phyloP scores from a whole-genome alignment of 2,329 filamentous ascomycete species.

The Colletotrichum sp. region DNA sequence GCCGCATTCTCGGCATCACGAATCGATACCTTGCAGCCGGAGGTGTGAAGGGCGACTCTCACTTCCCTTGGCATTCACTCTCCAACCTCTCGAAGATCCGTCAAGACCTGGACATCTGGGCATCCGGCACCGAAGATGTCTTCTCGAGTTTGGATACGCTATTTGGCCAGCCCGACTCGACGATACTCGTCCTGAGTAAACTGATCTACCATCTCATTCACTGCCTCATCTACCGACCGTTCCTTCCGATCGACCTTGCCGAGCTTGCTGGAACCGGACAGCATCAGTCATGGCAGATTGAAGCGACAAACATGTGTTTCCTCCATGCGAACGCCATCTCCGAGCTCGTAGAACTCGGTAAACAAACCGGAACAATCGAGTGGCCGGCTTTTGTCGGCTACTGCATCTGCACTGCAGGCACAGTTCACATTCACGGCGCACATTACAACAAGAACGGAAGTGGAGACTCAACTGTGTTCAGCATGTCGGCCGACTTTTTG shows the following conservation, averaged over 20 bases:
- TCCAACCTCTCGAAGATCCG: constrained; percentile 87
- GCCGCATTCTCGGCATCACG: constrained; percentile 80
- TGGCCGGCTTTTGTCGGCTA: constrained; percentile 90
- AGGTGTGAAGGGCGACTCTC: constrained; percentile 86
- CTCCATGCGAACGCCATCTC: constrained; percentile 87
- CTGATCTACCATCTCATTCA: constrained; percentile 87
- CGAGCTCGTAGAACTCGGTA: constrained; percentile 80
- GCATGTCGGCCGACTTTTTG: constrained; percentile 70
- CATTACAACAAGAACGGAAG: constrained; percentile 69
- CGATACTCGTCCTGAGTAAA: constrained; percentile 81
- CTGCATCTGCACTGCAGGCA: constrained; percentile 85
- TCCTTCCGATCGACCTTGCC: constrained; percentile 82
- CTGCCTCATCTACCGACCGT: constrained; percentile 85
- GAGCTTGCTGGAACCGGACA: constrained; percentile 82
- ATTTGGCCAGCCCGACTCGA: constrained; percentile 80
- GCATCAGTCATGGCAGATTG: constrained; percentile 91
- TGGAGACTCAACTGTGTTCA: constrained; percentile 68
- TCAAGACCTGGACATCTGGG: constrained; percentile 86
- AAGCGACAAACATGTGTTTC: constrained; percentile 86
- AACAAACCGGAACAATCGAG: constrained; percentile 75
- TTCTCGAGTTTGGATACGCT: constrained; percentile 78
- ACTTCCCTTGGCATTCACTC: constrained; percentile 89
- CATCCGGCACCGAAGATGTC: constrained; percentile 78
- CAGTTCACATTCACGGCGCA: constrained; percentile 85
- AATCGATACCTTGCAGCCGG: constrained; percentile 85